Evolutionary conservation across 2,329 filamentous ascomycete genomes (phyloP).

Genomic region (Leptographium radiaticola): DNA sequence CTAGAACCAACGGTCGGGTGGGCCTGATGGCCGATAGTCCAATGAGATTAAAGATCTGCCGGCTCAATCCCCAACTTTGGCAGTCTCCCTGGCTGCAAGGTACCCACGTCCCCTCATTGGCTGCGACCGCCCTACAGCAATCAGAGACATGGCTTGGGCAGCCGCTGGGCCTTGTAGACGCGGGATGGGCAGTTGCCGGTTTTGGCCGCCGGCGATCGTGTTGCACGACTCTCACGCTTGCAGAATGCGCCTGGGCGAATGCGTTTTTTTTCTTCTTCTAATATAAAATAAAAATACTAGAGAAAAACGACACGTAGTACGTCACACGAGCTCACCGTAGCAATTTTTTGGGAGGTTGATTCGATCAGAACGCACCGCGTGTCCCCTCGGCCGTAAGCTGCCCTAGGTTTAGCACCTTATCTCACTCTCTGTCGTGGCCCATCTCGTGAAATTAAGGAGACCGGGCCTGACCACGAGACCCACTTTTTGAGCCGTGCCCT

Average conservation of each 20-base stretch:
- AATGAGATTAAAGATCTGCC: not conserved
- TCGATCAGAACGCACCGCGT: not conserved
- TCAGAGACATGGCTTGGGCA: not conserved
- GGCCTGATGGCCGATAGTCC: not conserved
- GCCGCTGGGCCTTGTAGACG: not conserved
- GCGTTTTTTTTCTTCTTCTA: no score
- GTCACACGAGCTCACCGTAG: no score
- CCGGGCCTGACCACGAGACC: not conserved
- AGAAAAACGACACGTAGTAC: no score
- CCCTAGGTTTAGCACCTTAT: no score
- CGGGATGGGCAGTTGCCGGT: not conserved
- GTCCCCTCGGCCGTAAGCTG: not conserved
- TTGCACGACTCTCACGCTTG: no score
- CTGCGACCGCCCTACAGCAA: not conserved
- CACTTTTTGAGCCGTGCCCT: conserved; percentile 1
- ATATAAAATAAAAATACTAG: no score
- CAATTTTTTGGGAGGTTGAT: no score
- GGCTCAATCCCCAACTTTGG: not conserved
- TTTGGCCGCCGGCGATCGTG: no score
- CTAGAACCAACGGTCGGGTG: not conserved
- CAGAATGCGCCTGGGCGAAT: no score
- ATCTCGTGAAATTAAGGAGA: conserved; percentile 6
- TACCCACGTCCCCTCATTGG: not conserved
- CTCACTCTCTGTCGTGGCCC: not conserved
- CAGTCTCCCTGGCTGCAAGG: not conserved